Conservation (phyloP, 2,329 filamentous ascomycete genomes). For the Aspergillus tubingensis region DNA sequence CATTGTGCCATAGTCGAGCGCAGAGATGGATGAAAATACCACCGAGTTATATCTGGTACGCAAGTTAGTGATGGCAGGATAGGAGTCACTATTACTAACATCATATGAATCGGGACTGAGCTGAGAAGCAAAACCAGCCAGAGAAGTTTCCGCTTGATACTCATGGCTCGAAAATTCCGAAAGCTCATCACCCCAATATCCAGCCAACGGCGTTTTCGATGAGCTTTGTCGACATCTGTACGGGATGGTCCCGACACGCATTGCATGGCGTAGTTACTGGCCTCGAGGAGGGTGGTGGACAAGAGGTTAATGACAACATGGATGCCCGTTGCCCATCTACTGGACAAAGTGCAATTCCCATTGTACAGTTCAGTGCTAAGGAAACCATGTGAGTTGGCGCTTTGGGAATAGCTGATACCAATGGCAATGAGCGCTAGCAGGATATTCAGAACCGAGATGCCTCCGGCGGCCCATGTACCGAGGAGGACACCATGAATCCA, state of each 20-base stretch:
- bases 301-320: constrained; percentile 54
- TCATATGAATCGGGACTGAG: constrained; percentile 18
- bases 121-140: constrained; percentile 18
- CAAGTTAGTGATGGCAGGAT: background rate
- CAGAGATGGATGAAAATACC: constrained; percentile 14
- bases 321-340: constrained; percentile 24
- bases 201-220: constrained; percentile 44
- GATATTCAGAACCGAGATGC: constrained; percentile 12
- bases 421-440: constrained; percentile 13
- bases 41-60: constrained; percentile 18
- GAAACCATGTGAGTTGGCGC: background rate
- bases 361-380: constrained; percentile 10
- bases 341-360: constrained; percentile 13
- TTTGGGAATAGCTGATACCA: constrained; percentile 6
- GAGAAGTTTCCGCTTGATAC: constrained; percentile 34
- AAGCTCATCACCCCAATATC: constrained; percentile 47
- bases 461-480: constrained; percentile 3
- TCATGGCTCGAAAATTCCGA: constrained; percentile 26
- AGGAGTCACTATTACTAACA: background rate
- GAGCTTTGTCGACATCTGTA: constrained; percentile 51
- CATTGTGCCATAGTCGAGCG: constrained; percentile 12
- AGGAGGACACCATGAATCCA: constrained; percentile 15
- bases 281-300: constrained; percentile 48
- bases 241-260: constrained; percentile 53
- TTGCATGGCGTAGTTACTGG: constrained; percentile 57